phyloP scores from a whole-genome alignment of 1,139 yeast genomes.

The Magnusiomyces suaveolens region DNA sequence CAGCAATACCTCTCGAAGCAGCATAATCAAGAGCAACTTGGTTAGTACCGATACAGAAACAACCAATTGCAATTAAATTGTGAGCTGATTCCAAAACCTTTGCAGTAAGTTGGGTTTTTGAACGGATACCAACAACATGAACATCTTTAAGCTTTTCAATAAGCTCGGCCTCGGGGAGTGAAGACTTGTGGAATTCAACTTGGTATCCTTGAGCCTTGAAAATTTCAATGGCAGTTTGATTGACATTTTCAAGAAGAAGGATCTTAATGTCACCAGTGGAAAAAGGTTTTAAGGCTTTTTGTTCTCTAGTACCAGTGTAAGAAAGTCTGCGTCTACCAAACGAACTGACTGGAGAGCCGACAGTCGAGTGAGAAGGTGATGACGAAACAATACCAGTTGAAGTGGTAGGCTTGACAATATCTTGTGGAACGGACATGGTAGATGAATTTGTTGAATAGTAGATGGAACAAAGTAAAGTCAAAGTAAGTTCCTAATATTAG shows the following conservation, averaged over 20 bases:
- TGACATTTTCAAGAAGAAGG: constrained; percentile 82
- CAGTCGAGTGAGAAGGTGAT: constrained; percentile 44
- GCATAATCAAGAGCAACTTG: constrained; percentile 92
- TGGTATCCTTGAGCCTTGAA: constrained; percentile 89
- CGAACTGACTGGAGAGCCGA: constrained; percentile 44
- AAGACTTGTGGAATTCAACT: constrained; percentile 85
- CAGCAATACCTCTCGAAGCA: constrained; percentile 88
- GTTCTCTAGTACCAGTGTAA: constrained; percentile 25
- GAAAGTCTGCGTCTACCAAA: constrained; percentile 32
- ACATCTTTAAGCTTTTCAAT: constrained; percentile 89
- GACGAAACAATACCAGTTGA: constrained; percentile 40
- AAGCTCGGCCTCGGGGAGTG: constrained; percentile 85
- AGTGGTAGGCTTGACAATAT: constrained; percentile 39
- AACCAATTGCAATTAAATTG: constrained; percentile 84
- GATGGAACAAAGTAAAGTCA: too few relatives aligned
- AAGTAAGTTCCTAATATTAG: too few relatives aligned
- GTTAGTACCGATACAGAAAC: constrained; percentile 98
- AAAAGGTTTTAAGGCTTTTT: constrained; percentile 74
- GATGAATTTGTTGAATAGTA: too few relatives aligned
- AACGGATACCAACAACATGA: constrained; percentile 96
- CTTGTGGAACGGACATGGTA: constrained; percentile 57
- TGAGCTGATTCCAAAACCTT: constrained; percentile 75
- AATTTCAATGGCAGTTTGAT: constrained; percentile 80
- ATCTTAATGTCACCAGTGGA: constrained; percentile 89
- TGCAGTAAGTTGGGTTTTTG: constrained; percentile 82